phyloP scores from a whole-genome alignment of 768 basidiomycete species.

The Mycena epipterygia region DNA sequence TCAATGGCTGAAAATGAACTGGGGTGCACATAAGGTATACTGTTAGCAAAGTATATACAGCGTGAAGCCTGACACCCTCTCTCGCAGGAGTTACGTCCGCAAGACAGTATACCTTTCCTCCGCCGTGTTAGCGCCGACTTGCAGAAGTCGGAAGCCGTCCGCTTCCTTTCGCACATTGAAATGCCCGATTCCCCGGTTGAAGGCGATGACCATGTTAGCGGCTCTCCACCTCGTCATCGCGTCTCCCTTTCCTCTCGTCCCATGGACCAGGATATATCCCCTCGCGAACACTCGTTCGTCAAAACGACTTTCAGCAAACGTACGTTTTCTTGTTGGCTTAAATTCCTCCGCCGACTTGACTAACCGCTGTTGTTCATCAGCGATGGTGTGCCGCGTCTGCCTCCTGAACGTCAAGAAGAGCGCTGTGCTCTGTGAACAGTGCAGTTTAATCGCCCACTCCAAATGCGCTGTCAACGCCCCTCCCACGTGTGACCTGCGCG shows the following conservation, averaged over 20 bases:
- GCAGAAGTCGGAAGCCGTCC: conserved; percentile 76
- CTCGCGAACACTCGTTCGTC: conserved; percentile 86
- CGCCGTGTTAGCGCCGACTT: conserved; percentile 91
- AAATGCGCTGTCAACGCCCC: conserved; percentile 82
- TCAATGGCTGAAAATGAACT: conserved; percentile 88
- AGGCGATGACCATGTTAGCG: conserved; percentile 54
- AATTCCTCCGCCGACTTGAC: background rate
- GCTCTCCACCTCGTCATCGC: conserved; percentile 55
- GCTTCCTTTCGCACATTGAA: conserved; percentile 65
- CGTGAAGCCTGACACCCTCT: conserved; percentile 12
- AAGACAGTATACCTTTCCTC: conserved; percentile 96
- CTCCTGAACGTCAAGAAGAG: conserved; percentile 84
- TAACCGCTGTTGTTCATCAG: conserved; percentile 55
- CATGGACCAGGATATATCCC: conserved; percentile 66
- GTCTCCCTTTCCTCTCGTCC: conserved; percentile 57
- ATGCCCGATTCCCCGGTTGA: conserved; percentile 57
- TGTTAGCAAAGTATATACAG: background rate
- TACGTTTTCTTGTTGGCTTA: conserved; percentile 56
- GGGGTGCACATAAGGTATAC: conserved; percentile 81
- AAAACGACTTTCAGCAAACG: conserved; percentile 95
- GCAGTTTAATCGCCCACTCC: conserved; percentile 89
- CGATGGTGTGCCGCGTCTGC: conserved; percentile 91
- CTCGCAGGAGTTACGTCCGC: conserved; percentile 82
- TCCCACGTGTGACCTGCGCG: conserved; percentile 85
- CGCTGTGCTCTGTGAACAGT: conserved; percentile 89